Percentiles rank a stretch among this genome's conserved stretches.
Evolutionary conservation across 352 stramenopile species (phyloP).

Genomic region (Globisporangium parvum): DNA sequence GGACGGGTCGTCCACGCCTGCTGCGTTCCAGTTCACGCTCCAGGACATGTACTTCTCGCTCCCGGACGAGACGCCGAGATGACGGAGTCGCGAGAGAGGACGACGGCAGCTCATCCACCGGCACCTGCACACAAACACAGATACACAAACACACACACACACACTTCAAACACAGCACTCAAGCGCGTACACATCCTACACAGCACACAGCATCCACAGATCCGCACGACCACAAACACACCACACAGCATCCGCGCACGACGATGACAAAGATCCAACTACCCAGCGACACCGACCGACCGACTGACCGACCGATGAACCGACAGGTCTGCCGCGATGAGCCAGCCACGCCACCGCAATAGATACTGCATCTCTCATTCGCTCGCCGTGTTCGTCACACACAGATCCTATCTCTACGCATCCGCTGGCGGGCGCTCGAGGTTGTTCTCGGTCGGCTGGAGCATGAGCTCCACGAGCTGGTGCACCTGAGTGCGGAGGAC

Average conservation of each 20-base stretch:
- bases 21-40: constrained; percentile 60
- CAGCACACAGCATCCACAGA: background rate
- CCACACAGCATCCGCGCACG: background rate
- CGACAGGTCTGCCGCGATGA: no score
- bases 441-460: constrained; percentile 76
- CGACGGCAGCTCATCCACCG: background rate
- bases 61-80: constrained; percentile 30
- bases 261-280: background rate
- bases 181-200: background rate
- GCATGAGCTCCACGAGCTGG: constrained; percentile 76
- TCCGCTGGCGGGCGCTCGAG: constrained; percentile 47
- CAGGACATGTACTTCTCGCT: constrained; percentile 76
- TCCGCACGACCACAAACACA: background rate
- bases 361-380: constrained; percentile 2
- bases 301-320: background rate
- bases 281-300: background rate
- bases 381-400: background rate
- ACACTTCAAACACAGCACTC: background rate
- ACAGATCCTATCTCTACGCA: constrained; percentile 6
- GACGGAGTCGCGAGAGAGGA: constrained; percentile 2
- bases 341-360: background rate
- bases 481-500: constrained; percentile 61
- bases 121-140: background rate
- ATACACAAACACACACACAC: background rate
- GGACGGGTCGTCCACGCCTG: background rate